Evolutionary conservation across 495 filamentous ascomycete species (phyloP), one percentile per base, ranked within the genome.

Genomic region (Penicillium silybi): DNA sequence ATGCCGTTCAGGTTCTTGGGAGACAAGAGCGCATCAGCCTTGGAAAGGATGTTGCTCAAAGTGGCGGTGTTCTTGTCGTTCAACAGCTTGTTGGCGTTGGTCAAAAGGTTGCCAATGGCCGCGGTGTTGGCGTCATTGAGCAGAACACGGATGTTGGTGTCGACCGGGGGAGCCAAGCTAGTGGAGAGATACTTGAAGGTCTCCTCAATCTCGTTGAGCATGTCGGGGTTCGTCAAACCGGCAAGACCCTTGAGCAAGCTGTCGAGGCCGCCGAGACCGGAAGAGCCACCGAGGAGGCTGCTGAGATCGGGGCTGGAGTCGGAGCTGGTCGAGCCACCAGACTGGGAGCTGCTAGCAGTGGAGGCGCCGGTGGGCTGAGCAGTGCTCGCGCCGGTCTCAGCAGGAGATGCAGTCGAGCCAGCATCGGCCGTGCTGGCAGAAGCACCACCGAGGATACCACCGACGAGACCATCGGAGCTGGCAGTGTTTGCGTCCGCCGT

Each of bases 91-190:
- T 67, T 65, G 48, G 63, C 67, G 38, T 68, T 68, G 37, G 43
- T 60, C 35, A 70, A 70, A 43, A 74, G 56, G 42, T 40, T 47
- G 11, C 22, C 53, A 17, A 60, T 32, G 16, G 45, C 46, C 37
- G 53, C 16, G 15, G 53, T 67, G 26, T 62, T 62, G 18, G 64
- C 42, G 19, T 66, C 54, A 20, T 47, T 53, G 7, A 77, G 58
- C 37, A 77, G 61, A 22, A 56, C 59, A 37, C 71, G 68, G 7
- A 79, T 50, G 54, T 78, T 70, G 54, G 70, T 61, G 46, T 71
- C 61, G 41, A 69, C 68, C 4, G 75, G 61, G 4, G 61, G 57
- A 41, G 64, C 67, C 25, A 79, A 52, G n/a, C 64, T 23, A 13
- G 71, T 72, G 18, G 58, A 59, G 1, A 75, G 52, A 42, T 71